Conservation (phyloP, 2,329 filamentous ascomycete genomes). For the Fusarium pilosicola region DNA sequence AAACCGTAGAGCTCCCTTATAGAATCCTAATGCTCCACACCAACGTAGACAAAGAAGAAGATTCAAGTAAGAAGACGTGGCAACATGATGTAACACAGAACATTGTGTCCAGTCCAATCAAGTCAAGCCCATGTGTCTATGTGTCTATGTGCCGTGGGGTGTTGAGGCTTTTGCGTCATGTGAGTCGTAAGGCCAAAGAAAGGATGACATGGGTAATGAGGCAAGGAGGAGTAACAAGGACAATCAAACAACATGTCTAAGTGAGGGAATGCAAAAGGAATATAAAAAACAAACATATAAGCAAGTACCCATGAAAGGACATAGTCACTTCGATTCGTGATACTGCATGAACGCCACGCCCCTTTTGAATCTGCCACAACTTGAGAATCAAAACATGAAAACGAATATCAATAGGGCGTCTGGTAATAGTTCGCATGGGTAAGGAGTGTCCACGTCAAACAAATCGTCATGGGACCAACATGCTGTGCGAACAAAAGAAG, state of each 20-base stretch:
- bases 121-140: conserved; percentile 1
- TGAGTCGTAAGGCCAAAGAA: conserved; percentile 14
- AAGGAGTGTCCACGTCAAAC: neutral
- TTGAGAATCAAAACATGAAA: neutral
- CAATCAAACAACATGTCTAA: conserved; percentile 1
- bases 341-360: neutral
- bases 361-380: neutral
- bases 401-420: neutral
- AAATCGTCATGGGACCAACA: neutral
- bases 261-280: neutral
- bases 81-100: neutral
- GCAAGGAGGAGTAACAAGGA: neutral
- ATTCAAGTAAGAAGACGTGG: neutral
- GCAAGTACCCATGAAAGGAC: conserved; percentile 4
- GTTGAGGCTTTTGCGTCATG: conserved; percentile 11
- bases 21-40: conserved; percentile 4
- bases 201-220: neutral
- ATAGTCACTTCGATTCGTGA: neutral
- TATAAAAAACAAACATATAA: neutral
- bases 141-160: conserved; percentile 1
- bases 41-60: conserved; percentile 7
- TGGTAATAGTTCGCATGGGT: neutral
- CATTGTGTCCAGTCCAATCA: neutral
- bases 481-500: conserved; percentile 2
- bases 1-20: neutral